A percentile compares a stretch with the other conserved stretches of the same genome.
phyloP scores from a whole-genome alignment of 176 grass and related monocot genomes.

The Zizania latifolia region DNA sequence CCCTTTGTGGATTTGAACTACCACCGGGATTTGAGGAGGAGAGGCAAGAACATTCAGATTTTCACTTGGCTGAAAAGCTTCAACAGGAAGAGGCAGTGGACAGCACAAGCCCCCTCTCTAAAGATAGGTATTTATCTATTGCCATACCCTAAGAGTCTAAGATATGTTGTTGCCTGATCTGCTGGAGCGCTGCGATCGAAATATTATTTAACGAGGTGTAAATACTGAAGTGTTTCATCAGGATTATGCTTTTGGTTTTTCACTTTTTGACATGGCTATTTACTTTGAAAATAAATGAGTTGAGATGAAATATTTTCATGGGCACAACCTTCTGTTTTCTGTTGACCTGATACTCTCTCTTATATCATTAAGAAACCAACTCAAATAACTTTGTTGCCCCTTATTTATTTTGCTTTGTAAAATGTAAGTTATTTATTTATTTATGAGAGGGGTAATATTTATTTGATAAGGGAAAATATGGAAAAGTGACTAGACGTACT shows the following conservation, averaged over 20 bases:
- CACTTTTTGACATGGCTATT: background rate
- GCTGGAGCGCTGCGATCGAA: background rate
- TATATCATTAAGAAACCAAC: too few species aligned
- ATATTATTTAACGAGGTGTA: background rate
- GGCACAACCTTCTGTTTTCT: background rate
- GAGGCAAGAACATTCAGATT: conserved; percentile 81
- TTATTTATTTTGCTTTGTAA: too few species aligned
- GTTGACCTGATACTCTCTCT: too few species aligned
- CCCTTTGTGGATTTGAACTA: conserved; percentile 69
- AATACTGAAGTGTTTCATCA: background rate
- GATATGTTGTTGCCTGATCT: background rate
- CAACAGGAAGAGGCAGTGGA: conserved; percentile 58
- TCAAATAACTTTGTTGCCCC: too few species aligned
- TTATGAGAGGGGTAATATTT: too few species aligned
- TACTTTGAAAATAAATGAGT: background rate
- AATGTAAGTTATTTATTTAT: too few species aligned
- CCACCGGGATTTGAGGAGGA: conserved; percentile 71
- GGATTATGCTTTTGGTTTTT: background rate
- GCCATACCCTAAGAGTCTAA: background rate
- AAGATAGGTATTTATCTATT: conserved; percentile 38
- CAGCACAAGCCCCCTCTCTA: background rate
- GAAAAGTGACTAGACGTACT: too few species aligned
- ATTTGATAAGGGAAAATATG: too few species aligned
- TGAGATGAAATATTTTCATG: background rate
- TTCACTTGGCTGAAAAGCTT: conserved; percentile 70